Evolutionary conservation across 2,329 filamentous ascomycete species (phyloP), one percentile per base, ranked within the genome.

Genomic region (Trichoderma brevicompactum): DNA sequence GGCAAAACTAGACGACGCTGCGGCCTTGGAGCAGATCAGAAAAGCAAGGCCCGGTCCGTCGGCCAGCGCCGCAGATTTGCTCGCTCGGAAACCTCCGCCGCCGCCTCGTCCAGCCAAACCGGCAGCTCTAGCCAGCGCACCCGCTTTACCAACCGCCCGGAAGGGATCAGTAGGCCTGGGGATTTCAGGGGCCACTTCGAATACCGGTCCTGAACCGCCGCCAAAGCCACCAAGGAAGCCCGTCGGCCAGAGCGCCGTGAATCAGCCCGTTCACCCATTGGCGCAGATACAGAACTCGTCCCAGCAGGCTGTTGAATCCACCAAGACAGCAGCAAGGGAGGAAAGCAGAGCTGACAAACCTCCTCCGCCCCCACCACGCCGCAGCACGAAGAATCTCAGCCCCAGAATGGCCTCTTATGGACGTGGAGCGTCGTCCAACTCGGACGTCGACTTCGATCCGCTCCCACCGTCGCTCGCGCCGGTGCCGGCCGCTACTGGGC

Each of bases 51-150:
- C 69, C 12, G 65, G 53, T 5, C 69, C 69, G 48, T 64, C 36
- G 28, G 65, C 68, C 60, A 77, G 72, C 68, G 69, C 76, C 44
- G 59, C 71, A 2, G 76, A 79, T 44, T 68, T 75, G 8, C 71
- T 72, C 0, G 68, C 68, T 15, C 73, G 76, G 7, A 73, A 73
- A 36, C 77, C 75, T 46, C 72, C 76, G 8, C 79, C 82, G 5
- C 86, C 86, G 0, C 85, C 85, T 8, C 82, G 83, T 12, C 87
- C 87, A 0, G 76, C 75, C 4, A 90, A 90, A 72, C 87, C 87
- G 0, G 72, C 78, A 0, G 81, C 85, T 1, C 74, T 90, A 32
- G 79, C 85, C 65, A 81, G 84, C 68, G 68, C 74, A 2, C 75
- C 77, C 0, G 79, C 80, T 1, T 69, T 76, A 15, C 64, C 69